phyloP scores from a whole-genome alignment of 2,329 filamentous ascomycete genomes.

The Ophiocordyceps camponoti-leonardi region DNA sequence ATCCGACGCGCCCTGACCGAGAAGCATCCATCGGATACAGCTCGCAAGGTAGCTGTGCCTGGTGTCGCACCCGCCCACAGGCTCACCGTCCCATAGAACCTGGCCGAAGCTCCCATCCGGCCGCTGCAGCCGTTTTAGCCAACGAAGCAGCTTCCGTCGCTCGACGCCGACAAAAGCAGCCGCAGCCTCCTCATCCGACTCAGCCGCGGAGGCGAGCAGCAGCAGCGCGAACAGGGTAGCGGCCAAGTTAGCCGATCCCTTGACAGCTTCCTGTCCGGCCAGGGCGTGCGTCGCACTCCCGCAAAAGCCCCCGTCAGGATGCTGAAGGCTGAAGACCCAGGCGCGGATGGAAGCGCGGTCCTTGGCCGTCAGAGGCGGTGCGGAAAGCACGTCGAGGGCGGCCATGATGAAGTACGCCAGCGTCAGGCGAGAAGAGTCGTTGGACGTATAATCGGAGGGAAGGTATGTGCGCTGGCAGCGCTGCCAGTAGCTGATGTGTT shows the following conservation, averaged over 20 bases:
- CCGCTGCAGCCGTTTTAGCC: constrained; percentile 64
- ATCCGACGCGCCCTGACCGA: constrained; percentile 36
- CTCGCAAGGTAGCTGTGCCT: constrained; percentile 77
- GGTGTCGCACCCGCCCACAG: constrained; percentile 72
- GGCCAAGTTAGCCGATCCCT: constrained; percentile 50
- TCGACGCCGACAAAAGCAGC: constrained; percentile 45
- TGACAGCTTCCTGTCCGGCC: constrained; percentile 23
- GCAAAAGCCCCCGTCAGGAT: constrained; percentile 74
- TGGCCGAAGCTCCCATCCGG: constrained; percentile 85
- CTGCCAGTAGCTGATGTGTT: constrained; percentile 83
- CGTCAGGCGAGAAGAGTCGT: constrained; percentile 79
- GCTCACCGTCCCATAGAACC: constrained; percentile 37
- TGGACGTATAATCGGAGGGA: constrained; percentile 68
- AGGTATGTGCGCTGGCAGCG: constrained; percentile 71
- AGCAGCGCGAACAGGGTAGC: constrained; percentile 81
- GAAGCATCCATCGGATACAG: constrained; percentile 65
- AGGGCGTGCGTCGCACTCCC: constrained; percentile 55
- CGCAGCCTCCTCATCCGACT: constrained; percentile 18
- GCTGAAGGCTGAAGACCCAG: constrained; percentile 80
- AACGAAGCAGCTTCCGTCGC: constrained; percentile 48
- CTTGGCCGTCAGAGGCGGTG: constrained; percentile 32
- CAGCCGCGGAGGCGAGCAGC: constrained; percentile 39
- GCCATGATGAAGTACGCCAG: constrained; percentile 81
- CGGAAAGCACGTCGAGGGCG: constrained; percentile 64
- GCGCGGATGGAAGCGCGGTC: constrained; percentile 32